Evolutionary conservation across 164 flowering plant genomes (phyloP).

Genomic region (Litsea cubeba): DNA sequence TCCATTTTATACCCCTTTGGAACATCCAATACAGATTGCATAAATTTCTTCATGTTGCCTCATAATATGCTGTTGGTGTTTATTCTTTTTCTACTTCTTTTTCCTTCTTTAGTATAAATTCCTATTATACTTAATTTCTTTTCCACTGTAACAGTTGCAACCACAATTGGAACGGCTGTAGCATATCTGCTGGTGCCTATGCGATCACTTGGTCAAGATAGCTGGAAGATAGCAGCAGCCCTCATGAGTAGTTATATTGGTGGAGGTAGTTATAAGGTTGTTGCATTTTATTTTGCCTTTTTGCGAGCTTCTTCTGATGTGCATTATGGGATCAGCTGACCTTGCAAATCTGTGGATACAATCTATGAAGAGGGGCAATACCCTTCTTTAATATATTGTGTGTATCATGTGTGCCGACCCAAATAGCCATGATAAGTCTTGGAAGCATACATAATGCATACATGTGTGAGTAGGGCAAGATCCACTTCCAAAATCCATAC

Average conservation of each 20-base stretch:
- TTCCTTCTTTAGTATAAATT: no score
- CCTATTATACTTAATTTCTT: background rate
- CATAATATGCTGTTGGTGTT: background rate
- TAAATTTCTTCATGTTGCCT: background rate
- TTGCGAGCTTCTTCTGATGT: background rate
- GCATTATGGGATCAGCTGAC: background rate
- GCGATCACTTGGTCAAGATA: conserved; percentile 83
- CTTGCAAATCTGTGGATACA: background rate
- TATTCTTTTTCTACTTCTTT: background rate
- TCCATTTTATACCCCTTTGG: background rate
- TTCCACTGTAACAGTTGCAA: conserved; percentile 55
- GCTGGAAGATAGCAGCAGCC: conserved; percentile 91
- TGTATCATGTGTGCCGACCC: background rate
- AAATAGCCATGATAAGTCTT: background rate
- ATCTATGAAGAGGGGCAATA: background rate
- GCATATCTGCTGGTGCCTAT: conserved; percentile 78
- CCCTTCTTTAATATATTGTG: background rate
- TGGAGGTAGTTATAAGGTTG: conserved; percentile 54
- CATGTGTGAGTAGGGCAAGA: no score
- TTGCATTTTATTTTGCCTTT: no score
- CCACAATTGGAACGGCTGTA: conserved; percentile 74
- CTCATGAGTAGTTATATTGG: conserved; percentile 91
- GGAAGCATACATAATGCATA: no score
- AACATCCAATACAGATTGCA: background rate
- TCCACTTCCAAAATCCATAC: no score